Evolutionary conservation across 345 rosid species (phyloP).

Genomic region (Alliaria petiolata): DNA sequence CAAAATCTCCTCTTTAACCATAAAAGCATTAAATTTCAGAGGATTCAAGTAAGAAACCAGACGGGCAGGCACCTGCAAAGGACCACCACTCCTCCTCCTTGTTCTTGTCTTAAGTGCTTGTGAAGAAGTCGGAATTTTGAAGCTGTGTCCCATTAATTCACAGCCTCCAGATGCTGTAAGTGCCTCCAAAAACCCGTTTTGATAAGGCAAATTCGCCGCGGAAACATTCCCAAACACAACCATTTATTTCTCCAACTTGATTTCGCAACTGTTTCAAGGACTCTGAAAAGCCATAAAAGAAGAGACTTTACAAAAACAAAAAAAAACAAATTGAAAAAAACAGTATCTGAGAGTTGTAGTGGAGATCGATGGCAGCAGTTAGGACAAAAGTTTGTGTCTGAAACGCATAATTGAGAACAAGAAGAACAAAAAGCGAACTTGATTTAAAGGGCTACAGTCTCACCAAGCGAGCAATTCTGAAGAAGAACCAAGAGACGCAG

Average conservation of each 20-base stretch:
- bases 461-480: neutral
- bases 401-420: neutral
- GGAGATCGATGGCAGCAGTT: neutral
- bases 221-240: slow-evolving; percentile 50
- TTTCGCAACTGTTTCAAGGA: neutral
- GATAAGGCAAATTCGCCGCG: slow-evolving; percentile 41
- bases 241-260: slow-evolving; percentile 32
- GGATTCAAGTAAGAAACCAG: neutral
- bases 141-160: slow-evolving; percentile 44
- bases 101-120: slow-evolving; percentile 35
- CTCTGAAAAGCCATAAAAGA: neutral
- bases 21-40: neutral
- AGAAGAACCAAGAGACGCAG: neutral
- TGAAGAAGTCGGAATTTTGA: slow-evolving; percentile 38
- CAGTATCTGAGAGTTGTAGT: neutral
- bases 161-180: slow-evolving; percentile 40
- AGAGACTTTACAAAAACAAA: neutral
- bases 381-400: neutral
- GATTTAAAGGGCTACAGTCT: neutral
- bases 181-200: slow-evolving; percentile 21
- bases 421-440: neutral
- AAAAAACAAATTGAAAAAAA: neutral
- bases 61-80: slow-evolving; percentile 48
- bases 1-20: neutral
- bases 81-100: slow-evolving; percentile 25